phyloP scores from a whole-genome alignment of 495 filamentous ascomycete species.

The Xylaria palmicola region DNA sequence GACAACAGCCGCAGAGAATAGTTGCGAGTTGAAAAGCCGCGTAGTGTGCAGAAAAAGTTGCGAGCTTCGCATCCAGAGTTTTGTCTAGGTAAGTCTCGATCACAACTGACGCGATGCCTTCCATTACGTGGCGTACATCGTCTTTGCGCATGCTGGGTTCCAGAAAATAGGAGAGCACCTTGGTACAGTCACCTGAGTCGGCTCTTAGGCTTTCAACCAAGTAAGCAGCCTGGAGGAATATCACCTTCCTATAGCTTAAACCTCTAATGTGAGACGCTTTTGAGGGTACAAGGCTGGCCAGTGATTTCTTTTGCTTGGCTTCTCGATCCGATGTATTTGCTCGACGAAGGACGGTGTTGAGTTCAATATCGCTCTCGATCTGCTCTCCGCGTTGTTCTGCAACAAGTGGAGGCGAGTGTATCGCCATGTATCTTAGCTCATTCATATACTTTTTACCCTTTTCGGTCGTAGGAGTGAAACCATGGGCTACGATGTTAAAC shows the following conservation, averaged over 20 bases:
- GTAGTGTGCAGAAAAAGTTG: conserved; percentile 77
- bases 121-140: conserved; percentile 83
- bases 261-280: conserved; percentile 74
- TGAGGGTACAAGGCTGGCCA: conserved; percentile 68
- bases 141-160: conserved; percentile 79
- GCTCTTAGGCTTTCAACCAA: conserved; percentile 83
- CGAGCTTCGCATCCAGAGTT: conserved; percentile 65
- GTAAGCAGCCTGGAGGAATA: conserved; percentile 85
- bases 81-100: conserved; percentile 71
- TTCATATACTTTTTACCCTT: conserved; percentile 64
- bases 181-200: conserved; percentile 79
- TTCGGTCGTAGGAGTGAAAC: conserved; percentile 71
- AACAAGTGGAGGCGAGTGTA: conserved; percentile 80
- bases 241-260: conserved; percentile 79
- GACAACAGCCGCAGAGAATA: conserved; percentile 85
- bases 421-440: conserved; percentile 77
- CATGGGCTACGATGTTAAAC: conserved; percentile 96
- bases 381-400: conserved; percentile 81
- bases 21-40: conserved; percentile 82
- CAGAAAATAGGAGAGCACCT: conserved; percentile 84
- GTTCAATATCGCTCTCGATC: conserved; percentile 90
- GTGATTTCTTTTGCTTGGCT: conserved; percentile 72
- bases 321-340: conserved; percentile 75
- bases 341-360: conserved; percentile 85
- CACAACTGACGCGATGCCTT: conserved; percentile 70